Conservation (phyloP, 2,329 filamentous ascomycete genomes). For the Colletotrichum abscissum region DNA sequence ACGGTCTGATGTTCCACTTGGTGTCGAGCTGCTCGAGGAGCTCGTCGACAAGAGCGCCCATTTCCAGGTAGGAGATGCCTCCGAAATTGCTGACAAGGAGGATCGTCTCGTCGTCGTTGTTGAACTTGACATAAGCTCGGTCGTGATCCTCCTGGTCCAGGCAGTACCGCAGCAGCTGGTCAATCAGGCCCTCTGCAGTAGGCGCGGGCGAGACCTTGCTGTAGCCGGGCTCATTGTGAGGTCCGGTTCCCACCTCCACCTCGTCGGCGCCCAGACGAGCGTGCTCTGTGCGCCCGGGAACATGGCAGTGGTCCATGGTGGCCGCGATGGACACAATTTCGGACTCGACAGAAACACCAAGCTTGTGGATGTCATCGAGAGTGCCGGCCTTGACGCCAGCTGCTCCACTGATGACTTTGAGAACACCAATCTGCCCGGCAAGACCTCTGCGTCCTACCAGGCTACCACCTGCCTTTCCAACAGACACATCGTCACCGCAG, state of each 20-base stretch:
- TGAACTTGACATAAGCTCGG: slow-evolving; percentile 61
- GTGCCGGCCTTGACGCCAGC: slow-evolving; percentile 55
- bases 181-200: slow-evolving; percentile 60
- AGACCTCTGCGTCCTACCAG: slow-evolving; percentile 72
- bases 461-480: slow-evolving; percentile 63
- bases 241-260: slow-evolving; percentile 73
- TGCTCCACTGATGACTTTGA: slow-evolving; percentile 67
- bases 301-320: slow-evolving; percentile 71
- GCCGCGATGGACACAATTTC: slow-evolving; percentile 69
- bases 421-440: slow-evolving; percentile 69
- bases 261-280: slow-evolving; percentile 61
- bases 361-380: slow-evolving; percentile 61
- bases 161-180: slow-evolving; percentile 69
- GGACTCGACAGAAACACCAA: slow-evolving; percentile 60
- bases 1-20: slow-evolving; percentile 61
- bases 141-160: slow-evolving; percentile 67
- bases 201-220: slow-evolving; percentile 65
- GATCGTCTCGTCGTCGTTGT: slow-evolving; percentile 58
- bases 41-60: slow-evolving; percentile 65
- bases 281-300: slow-evolving; percentile 63
- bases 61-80: slow-evolving; percentile 67
- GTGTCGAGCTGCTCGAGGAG: slow-evolving; percentile 59
- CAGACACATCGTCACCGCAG: slow-evolving; percentile 74
- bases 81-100: slow-evolving; percentile 70
- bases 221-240: slow-evolving; percentile 74